A percentile compares a stretch with the other conserved stretches of the same genome.
Evolutionary conservation across 2,329 filamentous ascomycete species (phyloP).

Genomic region (Neonectria punicea): DNA sequence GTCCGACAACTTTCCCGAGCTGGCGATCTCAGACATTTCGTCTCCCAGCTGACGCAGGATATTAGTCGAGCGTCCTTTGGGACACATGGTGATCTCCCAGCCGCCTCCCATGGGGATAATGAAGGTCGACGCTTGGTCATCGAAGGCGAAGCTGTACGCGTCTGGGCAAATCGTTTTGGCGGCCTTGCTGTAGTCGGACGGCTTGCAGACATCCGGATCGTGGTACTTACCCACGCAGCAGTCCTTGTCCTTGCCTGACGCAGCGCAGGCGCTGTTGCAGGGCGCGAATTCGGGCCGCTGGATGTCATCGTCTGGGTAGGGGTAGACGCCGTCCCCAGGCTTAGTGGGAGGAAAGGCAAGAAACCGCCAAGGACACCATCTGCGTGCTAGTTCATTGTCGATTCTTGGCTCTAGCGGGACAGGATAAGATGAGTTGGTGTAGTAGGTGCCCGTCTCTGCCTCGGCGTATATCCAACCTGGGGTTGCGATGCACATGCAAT

Average conservation of each 20-base stretch:
- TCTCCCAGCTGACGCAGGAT: conserved; percentile 64
- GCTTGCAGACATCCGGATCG: conserved; percentile 70
- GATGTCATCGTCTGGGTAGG: conserved; percentile 81
- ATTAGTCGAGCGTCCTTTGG: conserved; percentile 68
- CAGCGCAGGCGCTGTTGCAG: conserved; percentile 80
- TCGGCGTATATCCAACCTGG: conserved; percentile 67
- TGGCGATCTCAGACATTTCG: conserved; percentile 60
- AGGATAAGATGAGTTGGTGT: conserved; percentile 73
- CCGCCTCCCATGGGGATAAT: conserved; percentile 75
- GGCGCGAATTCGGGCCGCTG: conserved; percentile 78
- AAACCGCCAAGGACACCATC: conserved; percentile 86
- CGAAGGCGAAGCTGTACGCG: conserved; percentile 81
- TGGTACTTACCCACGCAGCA: conserved; percentile 80
- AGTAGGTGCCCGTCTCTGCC: conserved; percentile 64
- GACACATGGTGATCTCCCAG: conserved; percentile 84
- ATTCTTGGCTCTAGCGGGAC: conserved; percentile 73
- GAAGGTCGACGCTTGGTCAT: conserved; percentile 68
- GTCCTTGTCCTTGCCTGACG: conserved; percentile 72
- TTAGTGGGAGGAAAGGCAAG: conserved; percentile 74
- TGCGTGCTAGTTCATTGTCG: conserved; percentile 65
- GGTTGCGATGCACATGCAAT: conserved; percentile 80
- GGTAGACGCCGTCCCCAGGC: conserved; percentile 80
- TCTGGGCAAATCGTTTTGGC: conserved; percentile 85
- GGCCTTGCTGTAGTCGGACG: conserved; percentile 73
- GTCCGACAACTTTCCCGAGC: conserved; percentile 51